Evolutionary conservation across 768 basidiomycete genomes (phyloP), one percentile per base, ranked within the genome.

Genomic region (Coprinopsis strossmayeri): DNA sequence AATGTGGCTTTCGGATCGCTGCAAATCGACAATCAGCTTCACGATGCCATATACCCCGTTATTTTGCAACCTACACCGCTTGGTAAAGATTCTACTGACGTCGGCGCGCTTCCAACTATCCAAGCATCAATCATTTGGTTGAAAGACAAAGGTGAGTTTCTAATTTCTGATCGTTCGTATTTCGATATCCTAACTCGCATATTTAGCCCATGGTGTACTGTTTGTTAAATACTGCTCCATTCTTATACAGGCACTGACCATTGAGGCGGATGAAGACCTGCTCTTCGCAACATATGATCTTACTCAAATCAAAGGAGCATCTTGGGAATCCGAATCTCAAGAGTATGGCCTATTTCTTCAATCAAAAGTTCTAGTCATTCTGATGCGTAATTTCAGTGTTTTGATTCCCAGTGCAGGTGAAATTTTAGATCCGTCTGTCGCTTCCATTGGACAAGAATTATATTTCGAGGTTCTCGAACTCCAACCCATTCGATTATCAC

Each of bases 211-310:
- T 55, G 96, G 96, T 15, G 96, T 99, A 7, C 65, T 91, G n/a
- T 98, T 96, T 63, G 76, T 99, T 70, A 98, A 98, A 67, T 98
- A 98, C 60, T 95, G 91, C 46, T 94, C 94, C 1, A 78, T 98
- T 45, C 69, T 99, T 12, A 70, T 99, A 13, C 96, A 99, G 61
- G 90, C 94, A 2, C 71, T 98, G 64, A 96, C 92, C 0, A 82
- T 99, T 13, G 93, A 97, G 60, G 79, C 89, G n/a, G 96, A 99
- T 61, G 96, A 99, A 66, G 96, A 98, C 65, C 82, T 99, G 53
- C 64, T 98, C 32, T 97, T 92, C 58, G 82, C 94, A 0, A 65
- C 98, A 9, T 86, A 93, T 58, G 95, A 99, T 57, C 79, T 99
- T 51, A 82, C 85, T 1, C 90, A 95, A 59, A 84, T 97, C 60